Percentiles rank a stretch among this genome's conserved stretches.
Evolutionary conservation across 2,329 filamentous ascomycete species (phyloP).

Genomic region (Metarhizium rileyi): DNA sequence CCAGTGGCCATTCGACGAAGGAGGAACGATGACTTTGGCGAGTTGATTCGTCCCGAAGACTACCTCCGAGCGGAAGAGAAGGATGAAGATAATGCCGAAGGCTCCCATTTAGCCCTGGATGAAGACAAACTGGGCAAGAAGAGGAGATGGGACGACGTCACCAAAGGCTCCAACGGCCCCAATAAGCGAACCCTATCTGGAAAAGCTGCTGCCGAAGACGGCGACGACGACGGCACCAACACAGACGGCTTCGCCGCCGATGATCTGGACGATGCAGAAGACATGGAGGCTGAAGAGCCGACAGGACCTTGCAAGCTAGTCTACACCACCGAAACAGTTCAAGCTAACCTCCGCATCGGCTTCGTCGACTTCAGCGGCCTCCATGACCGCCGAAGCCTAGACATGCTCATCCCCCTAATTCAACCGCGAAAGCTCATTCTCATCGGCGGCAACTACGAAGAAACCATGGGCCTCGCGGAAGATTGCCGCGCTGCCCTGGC

Average conservation of each 20-base stretch:
- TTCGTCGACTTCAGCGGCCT: conserved; percentile 88
- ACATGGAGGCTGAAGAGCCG: conserved; percentile 39
- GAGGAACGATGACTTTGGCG: conserved; percentile 84
- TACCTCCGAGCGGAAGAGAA: conserved; percentile 89
- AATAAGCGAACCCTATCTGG: conserved; percentile 51
- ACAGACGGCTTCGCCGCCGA: conserved; percentile 34
- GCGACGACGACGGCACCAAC: conserved; percentile 28
- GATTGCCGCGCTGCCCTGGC: conserved; percentile 65
- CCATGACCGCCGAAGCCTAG: conserved; percentile 86
- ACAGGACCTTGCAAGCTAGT: conserved; percentile 67
- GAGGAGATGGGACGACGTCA: conserved; percentile 76
- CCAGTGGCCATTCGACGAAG: conserved; percentile 73
- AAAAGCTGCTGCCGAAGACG: conserved; percentile 34
- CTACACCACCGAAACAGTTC: conserved; percentile 52
- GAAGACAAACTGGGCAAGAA: conserved; percentile 76
- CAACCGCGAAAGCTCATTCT: conserved; percentile 90
- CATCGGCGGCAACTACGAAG: conserved; percentile 68
- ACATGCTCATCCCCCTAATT: conserved; percentile 91
- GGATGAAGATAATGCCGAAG: conserved; percentile 59
- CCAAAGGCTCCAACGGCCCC: conserved; percentile 24
- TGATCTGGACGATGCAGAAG: conserved; percentile 49
- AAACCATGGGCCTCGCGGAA: conserved; percentile 68
- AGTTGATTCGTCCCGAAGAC: conserved; percentile 87
- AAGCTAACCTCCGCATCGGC: conserved; percentile 65
- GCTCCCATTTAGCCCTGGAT: conserved; percentile 24